Evolutionary conservation across 192 early-diverging fungal genomes (phyloP), one percentile per base, ranked within the genome.

Genomic region (Coemansia sp.): DNA sequence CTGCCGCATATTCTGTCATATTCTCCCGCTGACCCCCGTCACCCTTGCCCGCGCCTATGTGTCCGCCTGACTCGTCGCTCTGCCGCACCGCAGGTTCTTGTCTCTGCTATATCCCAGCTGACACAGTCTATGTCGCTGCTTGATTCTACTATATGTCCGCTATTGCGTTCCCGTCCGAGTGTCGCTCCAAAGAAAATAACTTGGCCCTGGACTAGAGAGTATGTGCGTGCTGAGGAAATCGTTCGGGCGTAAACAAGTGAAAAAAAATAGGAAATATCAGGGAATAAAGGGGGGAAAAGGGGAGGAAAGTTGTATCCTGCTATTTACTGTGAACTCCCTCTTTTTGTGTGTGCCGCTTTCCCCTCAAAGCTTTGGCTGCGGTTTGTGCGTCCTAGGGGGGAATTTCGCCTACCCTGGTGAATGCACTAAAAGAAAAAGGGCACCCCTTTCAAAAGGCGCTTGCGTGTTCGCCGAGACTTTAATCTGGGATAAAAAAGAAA

Each of bases 1-100:
- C 68, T 10, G 39, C 37, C 12, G 45, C 61, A 19, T 64, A 50
- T 32, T 38, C 39, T n/a, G 72, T 58, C 78, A 75, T 80, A 17
- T 55, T 31, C 12, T 29, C 29, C 55, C 23, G 14, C 51, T 29
- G 55, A 48, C 55, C 27, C 12, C 50, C 50, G 23, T 11, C 50
- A 19, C 50, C 27, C 27, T 55, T 15, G n/a, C 12, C 4, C 25
- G 19, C 50, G 50, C 50, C 25, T 53, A 19, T 21, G 46, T 48
- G 46, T 23, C 46, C 46, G 46, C 46, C 46, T 48, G 46, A 48
- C 46, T 48, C 46, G 46, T 48, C 46, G 44, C 19, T 19, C 46
- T 5, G 46, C 9, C 31, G 36, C 21, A 4, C 46, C 23, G 19
- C 45, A 46, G 45, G 45, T 9, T 48, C 1, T 21, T 23, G 8